These are phyloP conservation scores for Mallotus nudiflorus DNA, from an alignment of 345 rosid species.

Conservation along the genomic window DNA sequence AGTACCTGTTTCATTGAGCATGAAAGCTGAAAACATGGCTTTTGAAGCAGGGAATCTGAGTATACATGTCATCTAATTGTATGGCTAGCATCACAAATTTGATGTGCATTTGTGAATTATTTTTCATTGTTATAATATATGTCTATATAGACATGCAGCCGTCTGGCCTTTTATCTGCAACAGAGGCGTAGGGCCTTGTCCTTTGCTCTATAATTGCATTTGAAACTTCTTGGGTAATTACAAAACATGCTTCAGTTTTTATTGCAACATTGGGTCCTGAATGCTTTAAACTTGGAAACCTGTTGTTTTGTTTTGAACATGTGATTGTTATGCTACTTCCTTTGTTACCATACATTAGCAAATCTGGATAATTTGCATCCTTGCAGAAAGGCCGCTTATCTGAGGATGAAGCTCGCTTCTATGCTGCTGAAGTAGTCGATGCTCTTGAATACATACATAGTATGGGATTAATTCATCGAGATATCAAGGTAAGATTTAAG, in stretches of 20 bases:
- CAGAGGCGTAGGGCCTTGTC: no score
- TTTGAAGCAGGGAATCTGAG: background rate
- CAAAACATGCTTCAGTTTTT: background rate
- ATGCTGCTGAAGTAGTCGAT: slow-evolving; percentile 89
- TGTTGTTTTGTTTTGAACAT: background rate
- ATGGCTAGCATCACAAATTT: background rate
- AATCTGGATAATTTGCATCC: slow-evolving; percentile 17
- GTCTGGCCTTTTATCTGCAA: no score
- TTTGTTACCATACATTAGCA: background rate
- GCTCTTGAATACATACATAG: slow-evolving; percentile 93
- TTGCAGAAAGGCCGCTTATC: slow-evolving; percentile 75
- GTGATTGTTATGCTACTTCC: background rate
- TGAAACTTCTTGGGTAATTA: slow-evolving; percentile 1
- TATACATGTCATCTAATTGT: background rate
- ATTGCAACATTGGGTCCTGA: background rate
- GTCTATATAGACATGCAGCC: no score
- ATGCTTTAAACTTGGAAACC: background rate
- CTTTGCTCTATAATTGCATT: background rate
- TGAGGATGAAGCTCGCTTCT: slow-evolving; percentile 91
- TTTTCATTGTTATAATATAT: background rate
- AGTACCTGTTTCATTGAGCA: background rate
- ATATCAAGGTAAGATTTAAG: slow-evolving; percentile 69
- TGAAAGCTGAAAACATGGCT: background rate
- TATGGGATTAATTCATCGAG: slow-evolving; percentile 95
- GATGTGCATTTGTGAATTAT: background rate